Percentiles rank a stretch among this genome's conserved stretches.
These are phyloP conservation scores for Grammothele lineata DNA, from an alignment of 768 basidiomycete genomes.

Conservation along the genomic window DNA sequence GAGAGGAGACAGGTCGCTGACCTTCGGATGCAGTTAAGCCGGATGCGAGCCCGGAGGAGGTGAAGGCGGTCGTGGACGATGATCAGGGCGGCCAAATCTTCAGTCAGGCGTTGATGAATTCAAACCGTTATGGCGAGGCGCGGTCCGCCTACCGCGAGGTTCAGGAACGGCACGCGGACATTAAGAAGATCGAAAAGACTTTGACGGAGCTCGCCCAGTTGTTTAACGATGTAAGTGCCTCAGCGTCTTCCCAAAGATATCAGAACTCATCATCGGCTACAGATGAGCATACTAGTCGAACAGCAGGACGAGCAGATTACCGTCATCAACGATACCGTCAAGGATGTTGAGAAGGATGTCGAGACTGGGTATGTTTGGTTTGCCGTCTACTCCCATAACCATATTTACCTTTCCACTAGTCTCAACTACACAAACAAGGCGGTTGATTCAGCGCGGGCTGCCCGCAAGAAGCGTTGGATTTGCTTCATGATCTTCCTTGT, in stretches of 20 bases:
- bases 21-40: constrained; percentile 63
- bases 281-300: constrained; percentile 95
- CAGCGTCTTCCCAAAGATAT: too few species aligned
- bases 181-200: constrained; percentile 92
- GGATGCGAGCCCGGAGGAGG: constrained; percentile 77
- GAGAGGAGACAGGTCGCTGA: too few species aligned
- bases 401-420: constrained; percentile 34
- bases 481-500: constrained; percentile 76
- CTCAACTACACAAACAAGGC: constrained; percentile 83
- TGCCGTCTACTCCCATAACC: not conserved
- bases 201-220: constrained; percentile 90
- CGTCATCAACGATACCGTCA: constrained; percentile 76
- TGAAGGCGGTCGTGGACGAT: constrained; percentile 64
- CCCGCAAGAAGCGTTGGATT: constrained; percentile 96
- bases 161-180: constrained; percentile 95
- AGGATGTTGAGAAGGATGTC: constrained; percentile 72
- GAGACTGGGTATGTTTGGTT: constrained; percentile 66
- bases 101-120: constrained; percentile 82
- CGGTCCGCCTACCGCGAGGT: constrained; percentile 92
- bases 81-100: constrained; percentile 71
- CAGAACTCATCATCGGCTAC: not conserved
- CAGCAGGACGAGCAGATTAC: constrained; percentile 90
- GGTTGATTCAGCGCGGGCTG: constrained; percentile 78
- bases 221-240: constrained; percentile 78
- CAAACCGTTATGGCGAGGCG: constrained; percentile 87